Evolutionary conservation across 1,284 basidiomycete genomes (phyloP), one percentile per base, ranked within the genome.

Genomic region (Hypsizygus ulmarius): DNA sequence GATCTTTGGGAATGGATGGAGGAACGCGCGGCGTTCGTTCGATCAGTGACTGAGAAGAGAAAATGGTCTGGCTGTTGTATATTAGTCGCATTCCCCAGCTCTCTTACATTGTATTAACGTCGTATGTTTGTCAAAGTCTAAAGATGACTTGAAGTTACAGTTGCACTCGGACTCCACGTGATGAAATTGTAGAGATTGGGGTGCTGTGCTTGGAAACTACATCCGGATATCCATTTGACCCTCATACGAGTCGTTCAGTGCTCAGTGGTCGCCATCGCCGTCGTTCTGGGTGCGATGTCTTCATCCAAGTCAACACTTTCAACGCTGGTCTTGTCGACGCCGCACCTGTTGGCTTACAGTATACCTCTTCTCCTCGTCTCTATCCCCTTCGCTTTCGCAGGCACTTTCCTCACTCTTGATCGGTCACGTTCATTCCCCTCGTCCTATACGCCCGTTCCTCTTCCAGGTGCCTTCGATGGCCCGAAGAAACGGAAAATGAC

Each of bases 381-480:
- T 6, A 38, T 78, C 32, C 51, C 78, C 19, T 66, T 83, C 29
- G 75, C 78, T 3, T 82, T 84, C 56, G 69, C 81, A 16, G 83
- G 84, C 11, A 74, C 82, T 2, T 87, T 87, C 62, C 68, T 86
- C 16, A 85, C 77, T 14, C 72, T 86, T 39, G 83, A 86, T 58
- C 79, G 84, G 30, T 79, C 82, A 29, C 74, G 81, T 34, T 73
- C 75, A 11, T 85, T 87, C 57, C 70, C 77, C 3, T 70, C 74
- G 16, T 65, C 67, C 12, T 70, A 72, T 41, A 65, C 71, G 54
- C 62, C 67, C 21, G 56, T 72, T 16, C 54, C 69, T 2, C 54
- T 59, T 30, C 67, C 72, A 30, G 69, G 70, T 34, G 57, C 64
- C 35, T 67, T 68, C 52, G 65, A 67, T 35, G 53, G 62, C 28